phyloP scores from a whole-genome alignment of 2,329 filamentous ascomycete genomes.

The Aspergillus transmontanensis region DNA sequence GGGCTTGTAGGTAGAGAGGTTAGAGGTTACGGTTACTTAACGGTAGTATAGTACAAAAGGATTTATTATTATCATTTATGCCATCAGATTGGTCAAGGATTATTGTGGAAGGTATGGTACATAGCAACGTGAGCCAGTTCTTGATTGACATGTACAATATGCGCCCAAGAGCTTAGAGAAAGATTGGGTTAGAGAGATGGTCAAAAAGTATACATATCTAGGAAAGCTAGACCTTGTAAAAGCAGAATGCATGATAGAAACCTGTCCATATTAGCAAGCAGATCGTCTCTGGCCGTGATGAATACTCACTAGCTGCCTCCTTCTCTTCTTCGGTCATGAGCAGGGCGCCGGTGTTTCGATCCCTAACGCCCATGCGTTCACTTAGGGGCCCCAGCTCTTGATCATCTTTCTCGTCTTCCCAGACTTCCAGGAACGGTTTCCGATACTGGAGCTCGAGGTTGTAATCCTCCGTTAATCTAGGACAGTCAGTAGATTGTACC shows the following conservation, averaged over 20 bases:
- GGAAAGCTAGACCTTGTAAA: constrained; percentile 76
- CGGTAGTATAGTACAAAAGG: not conserved
- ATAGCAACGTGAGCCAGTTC: not conserved
- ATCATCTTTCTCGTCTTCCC: constrained; percentile 88
- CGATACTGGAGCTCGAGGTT: constrained; percentile 95
- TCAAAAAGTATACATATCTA: too few relatives aligned
- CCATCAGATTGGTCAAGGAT: not conserved
- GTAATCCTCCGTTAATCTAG: constrained; percentile 82
- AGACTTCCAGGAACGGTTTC: constrained; percentile 86
- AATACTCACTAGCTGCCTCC: constrained; percentile 71
- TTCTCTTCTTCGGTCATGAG: constrained; percentile 82
- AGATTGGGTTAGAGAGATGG: not conserved
- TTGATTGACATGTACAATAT: not conserved
- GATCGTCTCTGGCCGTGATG: not conserved
- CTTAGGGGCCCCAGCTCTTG: constrained; percentile 77
- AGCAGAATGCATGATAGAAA: constrained; percentile 95
- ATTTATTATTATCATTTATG: constrained; percentile 9
- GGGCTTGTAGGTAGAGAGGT: not conserved
- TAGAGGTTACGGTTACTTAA: too few relatives aligned
- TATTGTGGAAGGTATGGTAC: not conserved
- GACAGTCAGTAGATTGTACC: constrained; percentile 13
- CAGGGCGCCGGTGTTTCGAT: constrained; percentile 65
- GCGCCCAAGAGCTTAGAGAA: not conserved
- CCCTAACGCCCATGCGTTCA: constrained; percentile 92
- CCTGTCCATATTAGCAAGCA: constrained; percentile 33